Evolutionary conservation across 805 yeast species (phyloP), one percentile per base, ranked within the genome.

Genomic region (Groenewaldozyma tartarivorans): DNA sequence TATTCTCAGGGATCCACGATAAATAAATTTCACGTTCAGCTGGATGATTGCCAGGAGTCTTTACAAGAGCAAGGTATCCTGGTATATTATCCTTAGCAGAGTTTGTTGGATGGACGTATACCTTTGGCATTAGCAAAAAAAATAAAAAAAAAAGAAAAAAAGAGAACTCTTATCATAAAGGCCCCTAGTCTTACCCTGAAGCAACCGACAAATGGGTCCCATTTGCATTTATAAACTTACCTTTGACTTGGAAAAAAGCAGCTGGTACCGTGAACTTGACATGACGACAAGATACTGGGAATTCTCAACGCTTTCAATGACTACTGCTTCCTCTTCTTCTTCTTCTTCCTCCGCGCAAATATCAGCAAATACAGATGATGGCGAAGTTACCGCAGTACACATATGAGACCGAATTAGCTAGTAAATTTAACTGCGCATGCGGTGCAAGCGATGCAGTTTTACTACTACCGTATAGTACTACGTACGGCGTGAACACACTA

Each of bases 21-120:
- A 86, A 60, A 4, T 75, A 56, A 2, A 79, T 61, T 54, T 80
- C 68, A 9, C 29, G 29, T 24, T 24, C 29, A 7, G 29, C 29
- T 11, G 43, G 36, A 13, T 48, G 44, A 33, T 35, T 36, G 45
- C 60, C 60, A 35, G 65, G 60, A 13, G 83, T 82, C 33, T 70
- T 67, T 15, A 77, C 72, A 13, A 92, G 66, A 4, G 81, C 67
- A 30, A 92, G 57, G 52, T 72, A 85, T 2, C 98, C 98, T 0
- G 81, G 61, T 17, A 90, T 66, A 55, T 90, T 88, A 54, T 90
- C 95, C 39, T 67, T 68, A 21, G 84, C 72, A 17, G 78, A 70
- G 9, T 73, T 66, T 0, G 92, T 74, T 3, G 95, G 94, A 59
- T 92, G 98, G 3, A 88, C 71, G 57, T 77, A 87, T 4, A 82